Evolutionary conservation across 805 yeast species (phyloP).

Genomic region (Wickerhamomyces queroliae): DNA sequence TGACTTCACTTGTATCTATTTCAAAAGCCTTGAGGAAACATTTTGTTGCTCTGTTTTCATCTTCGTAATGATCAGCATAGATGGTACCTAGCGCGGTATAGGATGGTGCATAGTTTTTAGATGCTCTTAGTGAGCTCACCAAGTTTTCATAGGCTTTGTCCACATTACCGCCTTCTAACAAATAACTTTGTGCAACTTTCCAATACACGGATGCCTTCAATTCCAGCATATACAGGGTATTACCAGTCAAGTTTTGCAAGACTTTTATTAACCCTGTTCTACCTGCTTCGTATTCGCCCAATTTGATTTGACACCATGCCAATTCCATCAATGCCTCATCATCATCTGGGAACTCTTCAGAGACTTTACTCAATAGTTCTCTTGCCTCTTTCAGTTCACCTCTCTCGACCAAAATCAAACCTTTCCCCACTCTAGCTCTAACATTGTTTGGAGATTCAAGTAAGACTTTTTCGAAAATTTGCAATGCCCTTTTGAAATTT

Average conservation of each 20-base stretch:
- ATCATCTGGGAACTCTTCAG: slow-evolving; percentile 43
- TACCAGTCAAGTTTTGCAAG: slow-evolving; percentile 35
- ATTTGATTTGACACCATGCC: slow-evolving; percentile 70
- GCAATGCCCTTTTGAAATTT: slow-evolving; percentile 69
- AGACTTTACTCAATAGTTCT: slow-evolving; percentile 44
- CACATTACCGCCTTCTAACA: slow-evolving; percentile 26
- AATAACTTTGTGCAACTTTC: slow-evolving; percentile 66
- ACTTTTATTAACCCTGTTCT: slow-evolving; percentile 38
- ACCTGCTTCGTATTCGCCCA: slow-evolving; percentile 47
- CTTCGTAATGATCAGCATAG: slow-evolving; percentile 55
- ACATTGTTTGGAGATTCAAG: slow-evolving; percentile 37
- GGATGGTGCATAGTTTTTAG: slow-evolving; percentile 66
- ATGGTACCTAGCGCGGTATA: slow-evolving; percentile 76
- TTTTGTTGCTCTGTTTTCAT: slow-evolving; percentile 65
- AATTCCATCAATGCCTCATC: slow-evolving; percentile 59
- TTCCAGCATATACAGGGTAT: slow-evolving; percentile 47
- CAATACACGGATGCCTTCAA: slow-evolving; percentile 57
- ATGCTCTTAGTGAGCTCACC: slow-evolving; percentile 55
- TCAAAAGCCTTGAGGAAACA: slow-evolving; percentile 90
- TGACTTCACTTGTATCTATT: slow-evolving; percentile 67
- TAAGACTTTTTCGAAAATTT: slow-evolving; percentile 61
- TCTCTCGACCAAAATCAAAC: slow-evolving; percentile 66
- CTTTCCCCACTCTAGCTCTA: slow-evolving; percentile 76
- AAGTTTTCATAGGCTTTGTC: slow-evolving; percentile 54
- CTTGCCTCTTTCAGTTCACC: slow-evolving; percentile 52